phyloP scores from a whole-genome alignment of 352 stramenopile genomes.

The Blastocystis sp. region DNA sequence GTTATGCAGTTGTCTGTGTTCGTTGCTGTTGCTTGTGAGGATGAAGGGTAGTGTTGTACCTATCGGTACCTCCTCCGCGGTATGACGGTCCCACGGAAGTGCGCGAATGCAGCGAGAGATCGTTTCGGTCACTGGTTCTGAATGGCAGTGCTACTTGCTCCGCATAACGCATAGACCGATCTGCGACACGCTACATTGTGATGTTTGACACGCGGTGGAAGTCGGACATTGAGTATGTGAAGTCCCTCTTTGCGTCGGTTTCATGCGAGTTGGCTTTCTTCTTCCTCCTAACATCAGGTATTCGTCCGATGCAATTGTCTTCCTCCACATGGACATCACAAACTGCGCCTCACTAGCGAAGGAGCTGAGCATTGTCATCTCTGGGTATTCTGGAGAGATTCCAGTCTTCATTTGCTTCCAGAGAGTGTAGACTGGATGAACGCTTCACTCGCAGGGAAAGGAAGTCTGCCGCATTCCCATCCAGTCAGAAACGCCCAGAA shows the following conservation, averaged over 20 bases:
- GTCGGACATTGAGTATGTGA: conserved; percentile 57
- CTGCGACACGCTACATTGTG: conserved; percentile 1
- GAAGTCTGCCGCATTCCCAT: conserved; percentile 26
- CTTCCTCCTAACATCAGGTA: background rate
- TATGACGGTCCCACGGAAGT: conserved; percentile 37
- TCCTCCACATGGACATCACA: conserved; percentile 53
- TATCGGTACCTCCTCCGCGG: background rate
- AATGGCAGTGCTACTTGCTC: background rate
- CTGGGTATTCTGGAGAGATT: conserved; percentile 53
- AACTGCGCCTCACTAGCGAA: background rate
- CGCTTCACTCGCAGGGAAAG: conserved; percentile 3
- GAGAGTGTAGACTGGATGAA: background rate
- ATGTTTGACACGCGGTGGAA: conserved; percentile 56
- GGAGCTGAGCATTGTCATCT: conserved; percentile 33
- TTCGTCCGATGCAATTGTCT: background rate
- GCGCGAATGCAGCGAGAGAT: conserved; percentile 2
- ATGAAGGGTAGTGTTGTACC: conserved; percentile 17
- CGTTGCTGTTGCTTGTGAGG: background rate
- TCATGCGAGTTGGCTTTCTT: background rate
- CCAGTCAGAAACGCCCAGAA: conserved; percentile 29
- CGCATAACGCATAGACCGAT: background rate
- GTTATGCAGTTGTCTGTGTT: conserved; percentile 11
- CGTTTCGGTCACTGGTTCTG: conserved; percentile 41
- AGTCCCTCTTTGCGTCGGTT: background rate
- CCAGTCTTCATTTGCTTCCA: conserved; percentile 43